A percentile compares a stretch with the other conserved stretches of the same genome.
Conservation (phyloP, 2,329 filamentous ascomycete genomes). For the Immersiporthe knoxdaviesiana region DNA sequence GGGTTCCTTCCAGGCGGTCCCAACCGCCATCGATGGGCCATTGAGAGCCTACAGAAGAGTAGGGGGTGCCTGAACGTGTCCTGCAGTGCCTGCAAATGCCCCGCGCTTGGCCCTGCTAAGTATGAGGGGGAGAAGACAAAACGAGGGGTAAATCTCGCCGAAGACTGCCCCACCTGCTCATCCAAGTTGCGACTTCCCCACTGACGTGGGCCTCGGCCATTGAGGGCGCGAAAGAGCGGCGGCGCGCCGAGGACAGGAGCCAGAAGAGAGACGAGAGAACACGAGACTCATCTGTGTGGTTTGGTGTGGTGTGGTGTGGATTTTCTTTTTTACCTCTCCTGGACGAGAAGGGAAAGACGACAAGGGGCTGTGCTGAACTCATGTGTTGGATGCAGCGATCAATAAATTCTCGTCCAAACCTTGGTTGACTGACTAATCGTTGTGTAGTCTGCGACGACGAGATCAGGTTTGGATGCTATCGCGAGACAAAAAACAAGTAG, state of each 20-base stretch:
- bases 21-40: background rate
- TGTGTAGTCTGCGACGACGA: background rate
- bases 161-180: constrained; percentile 14
- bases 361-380: background rate
- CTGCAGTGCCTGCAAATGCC: background rate
- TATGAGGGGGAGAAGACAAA: constrained; percentile 1
- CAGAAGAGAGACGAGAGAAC: background rate
- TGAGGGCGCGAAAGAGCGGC: background rate
- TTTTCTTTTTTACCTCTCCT: background rate
- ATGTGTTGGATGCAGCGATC: background rate
- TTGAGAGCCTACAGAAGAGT: too few relatives aligned
- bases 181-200: background rate
- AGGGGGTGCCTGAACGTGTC: too few relatives aligned
- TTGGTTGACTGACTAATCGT: background rate
- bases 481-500: background rate
- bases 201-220: background rate
- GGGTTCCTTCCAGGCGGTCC: background rate
- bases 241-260: background rate
- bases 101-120: background rate
- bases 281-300: background rate
- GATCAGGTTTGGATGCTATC: background rate
- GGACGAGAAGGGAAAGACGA: background rate
- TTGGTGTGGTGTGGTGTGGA: background rate
- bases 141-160: constrained; percentile 27
- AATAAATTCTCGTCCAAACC: background rate